phyloP scores from a whole-genome alignment of 1,284 basidiomycete species.

The Neonothopanus nambi region DNA sequence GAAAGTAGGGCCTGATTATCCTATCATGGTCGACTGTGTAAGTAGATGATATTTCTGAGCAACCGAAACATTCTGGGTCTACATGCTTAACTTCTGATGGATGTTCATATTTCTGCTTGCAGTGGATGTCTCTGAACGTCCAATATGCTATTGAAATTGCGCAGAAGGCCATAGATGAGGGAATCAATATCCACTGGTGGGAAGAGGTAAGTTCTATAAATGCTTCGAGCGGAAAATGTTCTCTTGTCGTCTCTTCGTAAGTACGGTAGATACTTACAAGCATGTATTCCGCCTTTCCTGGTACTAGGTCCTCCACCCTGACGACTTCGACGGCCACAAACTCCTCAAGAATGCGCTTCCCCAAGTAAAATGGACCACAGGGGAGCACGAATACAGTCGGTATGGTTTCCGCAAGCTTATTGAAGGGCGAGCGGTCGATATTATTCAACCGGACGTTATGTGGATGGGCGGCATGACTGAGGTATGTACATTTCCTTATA shows the following conservation, averaged over 20 bases:
- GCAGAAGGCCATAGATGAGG: slow-evolving; percentile 39
- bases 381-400: slow-evolving; percentile 53
- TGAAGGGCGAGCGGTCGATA: slow-evolving; percentile 46
- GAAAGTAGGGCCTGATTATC: slow-evolving; percentile 41
- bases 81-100: neutral
- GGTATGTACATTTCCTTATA: neutral
- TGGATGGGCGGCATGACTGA: slow-evolving; percentile 51
- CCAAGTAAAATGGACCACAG: slow-evolving; percentile 51
- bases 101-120: neutral
- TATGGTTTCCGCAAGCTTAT: slow-evolving; percentile 55
- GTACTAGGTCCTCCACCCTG: slow-evolving; percentile 32
- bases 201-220: slow-evolving; percentile 38
- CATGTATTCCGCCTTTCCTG: too few relatives aligned
- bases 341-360: slow-evolving; percentile 43
- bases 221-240: slow-evolving; percentile 40
- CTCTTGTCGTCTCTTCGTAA: slow-evolving; percentile 17
- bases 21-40: slow-evolving; percentile 43
- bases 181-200: slow-evolving; percentile 52
- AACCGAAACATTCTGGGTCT: neutral
- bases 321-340: slow-evolving; percentile 43
- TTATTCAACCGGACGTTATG: slow-evolving; percentile 51
- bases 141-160: slow-evolving; percentile 50
- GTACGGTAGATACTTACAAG: too few relatives aligned
- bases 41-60: neutral
- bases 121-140: slow-evolving; percentile 44